A percentile compares a stretch with the other conserved stretches of the same genome.
These are phyloP conservation scores for Cardamine chenopodiifolia DNA, from an alignment of 345 rosid species.

Conservation along the genomic window DNA sequence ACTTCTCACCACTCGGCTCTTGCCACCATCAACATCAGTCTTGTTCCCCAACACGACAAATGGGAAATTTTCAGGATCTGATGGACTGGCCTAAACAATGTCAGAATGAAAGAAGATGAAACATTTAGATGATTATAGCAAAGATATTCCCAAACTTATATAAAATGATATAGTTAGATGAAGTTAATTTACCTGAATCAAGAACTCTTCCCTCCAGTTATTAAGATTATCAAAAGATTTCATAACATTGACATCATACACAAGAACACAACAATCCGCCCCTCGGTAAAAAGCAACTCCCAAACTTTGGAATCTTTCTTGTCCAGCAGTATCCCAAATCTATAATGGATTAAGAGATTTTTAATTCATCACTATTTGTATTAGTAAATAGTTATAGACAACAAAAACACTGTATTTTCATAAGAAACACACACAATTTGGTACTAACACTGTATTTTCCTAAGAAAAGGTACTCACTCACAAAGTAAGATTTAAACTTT, in stretches of 20 bases:
- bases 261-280: conserved; percentile 92
- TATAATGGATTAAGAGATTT: background rate
- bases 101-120: background rate
- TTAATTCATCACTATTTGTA: background rate
- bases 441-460: no score
- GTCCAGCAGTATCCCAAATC: conserved; percentile 97
- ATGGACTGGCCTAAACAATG: conserved; percentile 70
- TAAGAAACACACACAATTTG: background rate
- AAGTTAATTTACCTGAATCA: conserved; percentile 60
- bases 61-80: conserved; percentile 87
- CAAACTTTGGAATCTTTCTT: conserved; percentile 87
- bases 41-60: conserved; percentile 90
- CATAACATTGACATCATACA: conserved; percentile 81
- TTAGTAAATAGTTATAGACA: background rate
- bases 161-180: background rate
- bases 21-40: conserved; percentile 81
- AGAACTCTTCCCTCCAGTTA: conserved; percentile 90
- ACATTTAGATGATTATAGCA: background rate
- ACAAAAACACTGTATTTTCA: background rate
- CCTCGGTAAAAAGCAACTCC: conserved; percentile 90
- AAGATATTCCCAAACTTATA: background rate
- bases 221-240: conserved; percentile 88
- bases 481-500: conserved; percentile 1
- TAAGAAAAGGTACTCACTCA: background rate
- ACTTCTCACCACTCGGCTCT: conserved; percentile 80